Conservation (phyloP, 2,329 filamentous ascomycete genomes). For the Penicillium sp. region DNA sequence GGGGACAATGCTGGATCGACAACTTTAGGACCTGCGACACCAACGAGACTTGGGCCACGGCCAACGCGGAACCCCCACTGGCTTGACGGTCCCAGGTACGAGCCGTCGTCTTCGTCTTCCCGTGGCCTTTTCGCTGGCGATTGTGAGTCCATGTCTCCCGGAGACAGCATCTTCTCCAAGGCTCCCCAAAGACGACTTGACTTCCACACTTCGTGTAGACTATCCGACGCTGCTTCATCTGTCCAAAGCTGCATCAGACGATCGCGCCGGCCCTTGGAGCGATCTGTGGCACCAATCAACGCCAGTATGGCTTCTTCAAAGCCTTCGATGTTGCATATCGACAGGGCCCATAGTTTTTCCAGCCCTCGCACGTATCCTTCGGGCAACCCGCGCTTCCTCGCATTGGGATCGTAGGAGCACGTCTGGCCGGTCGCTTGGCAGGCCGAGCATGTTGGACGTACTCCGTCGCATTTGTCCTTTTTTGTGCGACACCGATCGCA, state of each 20-base stretch:
- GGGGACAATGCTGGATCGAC: slow-evolving; percentile 24
- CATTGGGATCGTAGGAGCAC: slow-evolving; percentile 42
- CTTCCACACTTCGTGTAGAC: slow-evolving; percentile 43
- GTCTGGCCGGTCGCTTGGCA: slow-evolving; percentile 37
- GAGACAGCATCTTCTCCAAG: slow-evolving; percentile 40
- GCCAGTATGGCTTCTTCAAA: slow-evolving; percentile 40
- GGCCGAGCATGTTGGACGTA: slow-evolving; percentile 40
- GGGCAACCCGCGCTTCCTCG: slow-evolving; percentile 44
- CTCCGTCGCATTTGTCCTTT: slow-evolving; percentile 45
- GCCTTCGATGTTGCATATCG: slow-evolving; percentile 42
- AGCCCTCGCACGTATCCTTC: slow-evolving; percentile 46
- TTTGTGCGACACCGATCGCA: slow-evolving; percentile 45
- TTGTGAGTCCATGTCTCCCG: slow-evolving; percentile 22
- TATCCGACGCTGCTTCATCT: slow-evolving; percentile 39
- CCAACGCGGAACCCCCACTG: slow-evolving; percentile 32
- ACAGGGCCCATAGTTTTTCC: slow-evolving; percentile 45
- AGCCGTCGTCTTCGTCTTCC: slow-evolving; percentile 24
- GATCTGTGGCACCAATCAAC: slow-evolving; percentile 34
- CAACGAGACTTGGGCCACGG: slow-evolving; percentile 23
- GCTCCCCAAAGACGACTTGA: slow-evolving; percentile 36
- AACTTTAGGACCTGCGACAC: slow-evolving; percentile 28
- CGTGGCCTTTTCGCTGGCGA: slow-evolving; percentile 32
- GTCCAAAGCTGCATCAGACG: slow-evolving; percentile 37
- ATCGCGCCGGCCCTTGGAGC: slow-evolving; percentile 28
- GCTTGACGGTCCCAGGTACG: slow-evolving; percentile 14